Evolutionary conservation across 2,329 filamentous ascomycete genomes (phyloP).

Genomic region (Fusarium sp.): DNA sequence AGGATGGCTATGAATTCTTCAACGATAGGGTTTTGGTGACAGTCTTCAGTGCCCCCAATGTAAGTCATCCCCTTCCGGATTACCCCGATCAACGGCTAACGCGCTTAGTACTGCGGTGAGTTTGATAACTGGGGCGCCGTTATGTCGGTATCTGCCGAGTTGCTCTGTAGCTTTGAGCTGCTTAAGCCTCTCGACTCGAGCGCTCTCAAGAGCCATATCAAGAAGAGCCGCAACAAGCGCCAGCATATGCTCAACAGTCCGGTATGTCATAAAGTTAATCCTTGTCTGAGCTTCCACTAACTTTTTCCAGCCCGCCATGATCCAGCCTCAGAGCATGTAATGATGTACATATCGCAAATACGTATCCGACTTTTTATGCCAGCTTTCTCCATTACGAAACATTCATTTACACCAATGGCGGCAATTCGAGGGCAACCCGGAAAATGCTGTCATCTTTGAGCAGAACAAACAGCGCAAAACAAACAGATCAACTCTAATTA

Average conservation of each 20-base stretch:
- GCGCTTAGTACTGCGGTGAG: constrained; percentile 89
- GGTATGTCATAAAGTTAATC: constrained; percentile 66
- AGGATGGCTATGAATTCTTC: constrained; percentile 99
- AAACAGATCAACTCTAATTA: constrained; percentile 34
- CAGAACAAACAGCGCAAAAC: constrained; percentile 33
- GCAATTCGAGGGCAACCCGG: constrained; percentile 44
- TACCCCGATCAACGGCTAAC: constrained; percentile 44
- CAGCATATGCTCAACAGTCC: constrained; percentile 97
- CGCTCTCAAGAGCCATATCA: constrained; percentile 97
- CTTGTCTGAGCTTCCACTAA: constrained; percentile 7
- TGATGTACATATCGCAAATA: constrained; percentile 33
- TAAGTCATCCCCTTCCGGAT: constrained; percentile 62
- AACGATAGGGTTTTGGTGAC: constrained; percentile 94
- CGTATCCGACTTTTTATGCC: constrained; percentile 38
- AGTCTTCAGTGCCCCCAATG: constrained; percentile 97
- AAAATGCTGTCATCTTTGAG: constrained; percentile 29
- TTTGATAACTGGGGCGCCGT: constrained; percentile 99
- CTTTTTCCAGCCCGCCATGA: constrained; percentile 61
- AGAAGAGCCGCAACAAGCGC: constrained; percentile 94
- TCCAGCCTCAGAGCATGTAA: constrained; percentile 68
- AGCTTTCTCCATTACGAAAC: constrained; percentile 30
- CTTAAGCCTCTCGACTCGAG: constrained; percentile 96
- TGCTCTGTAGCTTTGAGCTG: constrained; percentile 96
- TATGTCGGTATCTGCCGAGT: constrained; percentile 94
- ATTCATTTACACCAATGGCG: constrained; percentile 39